Evolutionary conservation across 768 basidiomycete genomes (phyloP), one percentile per base, ranked within the genome.

Genomic region (Boletus rufocinnamomeus): DNA sequence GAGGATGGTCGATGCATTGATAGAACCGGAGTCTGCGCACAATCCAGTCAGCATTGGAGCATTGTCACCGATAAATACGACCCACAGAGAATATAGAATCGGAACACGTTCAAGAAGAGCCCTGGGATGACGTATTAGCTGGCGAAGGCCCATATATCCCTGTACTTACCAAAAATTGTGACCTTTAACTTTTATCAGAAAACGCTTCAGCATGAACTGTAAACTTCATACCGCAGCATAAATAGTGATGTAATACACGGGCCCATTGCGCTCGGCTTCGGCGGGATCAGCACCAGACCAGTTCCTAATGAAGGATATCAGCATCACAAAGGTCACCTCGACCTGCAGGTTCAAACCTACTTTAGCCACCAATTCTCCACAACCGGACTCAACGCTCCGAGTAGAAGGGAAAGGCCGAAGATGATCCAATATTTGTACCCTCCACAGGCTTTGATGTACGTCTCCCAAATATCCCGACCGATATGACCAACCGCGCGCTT

Each of bases 401-500:
- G 65, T 7, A 82, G 58, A 59, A 90, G 76, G 14, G 81, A 69
- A 13, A 75, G n/a, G 2, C 75, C 61, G 67, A 91, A 89, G 7
- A 82, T 16, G 2, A 70, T 47, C 90, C 90, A 90, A 66, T 80
- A 87, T 65, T 64, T 63, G 58, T 68, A 74, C 65, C 72, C 80
- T 34, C 84, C 84, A 61, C 79, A 79, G 0, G 82, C 81, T 35
- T 64, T 66, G 61, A 87, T 70, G 59, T 88, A 88, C 0, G 78
- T 79, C 44, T 73, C 64, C 90, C 90, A 93, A 23, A 91, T 83
- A 40, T 83, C 82, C 56, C 78, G 74, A 49, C 81, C 74, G 53
- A 93, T 89, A 47, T 86, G 80, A 4, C 90, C 90, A 44, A 85
- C 84, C 1, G 87, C 89, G n/a, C 90, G 81, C 59, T 82, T 84